These are phyloP conservation scores for Hordeum pubiflorum DNA, from an alignment of 202 grass and related monocot species.

Conservation along the genomic window DNA sequence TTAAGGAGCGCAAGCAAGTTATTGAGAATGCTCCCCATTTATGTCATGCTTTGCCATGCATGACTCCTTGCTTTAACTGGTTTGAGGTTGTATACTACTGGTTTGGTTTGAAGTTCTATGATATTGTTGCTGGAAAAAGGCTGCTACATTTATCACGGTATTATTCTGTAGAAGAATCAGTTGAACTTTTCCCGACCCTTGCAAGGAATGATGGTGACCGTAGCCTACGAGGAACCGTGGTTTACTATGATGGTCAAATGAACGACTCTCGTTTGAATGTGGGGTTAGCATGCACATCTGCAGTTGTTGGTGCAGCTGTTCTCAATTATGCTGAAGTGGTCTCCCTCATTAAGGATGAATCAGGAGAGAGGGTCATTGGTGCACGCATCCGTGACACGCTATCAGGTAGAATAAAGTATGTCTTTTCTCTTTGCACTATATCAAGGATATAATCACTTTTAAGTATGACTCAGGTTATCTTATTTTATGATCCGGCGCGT, in stretches of 20 bases:
- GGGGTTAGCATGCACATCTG: constrained; percentile 77
- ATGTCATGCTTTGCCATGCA: constrained; percentile 85
- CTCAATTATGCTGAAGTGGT: constrained; percentile 94
- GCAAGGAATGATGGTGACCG: constrained; percentile 47
- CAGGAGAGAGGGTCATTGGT: constrained; percentile 64
- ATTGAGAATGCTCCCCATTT: constrained; percentile 89
- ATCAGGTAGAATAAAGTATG: constrained; percentile 77
- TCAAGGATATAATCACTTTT: background rate
- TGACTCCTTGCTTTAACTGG: constrained; percentile 98
- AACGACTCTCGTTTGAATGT: constrained; percentile 89
- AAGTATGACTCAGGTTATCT: background rate
- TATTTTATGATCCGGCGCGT: background rate
- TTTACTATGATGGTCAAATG: constrained; percentile 98
- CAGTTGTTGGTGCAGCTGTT: constrained; percentile 69
- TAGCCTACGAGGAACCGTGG: constrained; percentile 86
- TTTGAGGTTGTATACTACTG: constrained; percentile 94
- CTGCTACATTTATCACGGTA: constrained; percentile 87
- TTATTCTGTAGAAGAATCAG: constrained; percentile 87
- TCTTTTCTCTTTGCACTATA: constrained; percentile 5
- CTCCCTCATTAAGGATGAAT: constrained; percentile 74
- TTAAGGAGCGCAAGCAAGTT: constrained; percentile 87
- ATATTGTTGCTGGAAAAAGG: constrained; percentile 78
- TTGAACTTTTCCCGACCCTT: constrained; percentile 80
- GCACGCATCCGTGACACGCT: constrained; percentile 60
- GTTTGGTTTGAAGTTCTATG: constrained; percentile 87